Base-by-base conservation (phyloP, 352 stramenopile genomes). In the Phytophthora macrochlamydospora region DNA sequence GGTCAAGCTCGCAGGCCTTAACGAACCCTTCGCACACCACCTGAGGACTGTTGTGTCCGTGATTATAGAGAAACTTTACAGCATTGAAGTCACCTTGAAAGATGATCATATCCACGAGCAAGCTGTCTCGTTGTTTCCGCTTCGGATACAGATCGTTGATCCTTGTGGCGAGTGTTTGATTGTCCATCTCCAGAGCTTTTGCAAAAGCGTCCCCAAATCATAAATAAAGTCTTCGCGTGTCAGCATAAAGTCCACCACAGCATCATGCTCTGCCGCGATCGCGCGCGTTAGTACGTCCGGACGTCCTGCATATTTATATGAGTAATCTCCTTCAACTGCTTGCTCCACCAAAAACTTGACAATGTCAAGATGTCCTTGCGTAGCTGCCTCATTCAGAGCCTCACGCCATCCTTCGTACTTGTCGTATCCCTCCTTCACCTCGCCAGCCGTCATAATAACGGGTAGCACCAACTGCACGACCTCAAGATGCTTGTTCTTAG, bases 181-280 rank as follows among this genome's bases (percentile, higher is more conserved):
- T 24, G 0, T 49, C 24, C 32, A 55, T 29, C 1, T 9, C n/a
- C 18, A 49, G 12, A 7, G 44, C 56, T 42, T 54, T 11, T 7
- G 18, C 45, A 62, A 62, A 54, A 5, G 45, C 56, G 1, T n/a
- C 7, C 2, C 2, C 2, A 42, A 4, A 7, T 42, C 12, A n/a
- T 32, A 62, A n/a, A 37, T 2, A 14, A 55, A 53, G 7, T 49
- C 9, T 2, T 46, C 28, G 3, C 28, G 37, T n/a, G 35, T 2
- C 8, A 64, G 4, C 29, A 64, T 24, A 7, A 51, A 28, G 24
- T 44, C n/a, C 24, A 64, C 57, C 29, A 56, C 46, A 28, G 35
- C 37, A 42, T 11, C 29, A 14, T 52, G 14, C 28, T 37, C 46
- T n/a, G 28, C 35, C 28, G 46, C 30, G 40, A 57, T 51, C 9